Evolutionary conservation across 768 basidiomycete genomes (phyloP).

Genomic region (Arthromyces matolae): DNA sequence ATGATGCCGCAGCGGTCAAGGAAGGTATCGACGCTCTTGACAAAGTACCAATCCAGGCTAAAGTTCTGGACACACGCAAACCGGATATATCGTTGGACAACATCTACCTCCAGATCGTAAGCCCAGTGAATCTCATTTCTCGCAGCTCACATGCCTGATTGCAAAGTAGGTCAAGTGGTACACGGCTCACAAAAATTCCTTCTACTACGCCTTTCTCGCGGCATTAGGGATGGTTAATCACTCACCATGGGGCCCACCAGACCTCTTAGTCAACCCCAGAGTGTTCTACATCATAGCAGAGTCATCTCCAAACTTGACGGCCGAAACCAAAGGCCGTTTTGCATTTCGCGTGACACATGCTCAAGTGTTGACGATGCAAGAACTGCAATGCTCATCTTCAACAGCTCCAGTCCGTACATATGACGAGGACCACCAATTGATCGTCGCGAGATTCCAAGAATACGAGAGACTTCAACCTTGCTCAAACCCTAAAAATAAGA

Average conservation of each 20-base stretch:
- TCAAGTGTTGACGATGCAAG: not conserved
- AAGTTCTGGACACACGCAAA: not conserved
- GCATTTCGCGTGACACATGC: not conserved
- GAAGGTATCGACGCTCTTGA: not conserved
- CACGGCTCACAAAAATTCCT: not conserved
- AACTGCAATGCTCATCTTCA: not conserved
- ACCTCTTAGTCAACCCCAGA: not conserved
- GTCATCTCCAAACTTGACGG: not conserved
- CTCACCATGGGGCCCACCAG: not conserved
- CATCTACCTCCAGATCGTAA: not conserved
- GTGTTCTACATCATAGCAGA: not conserved
- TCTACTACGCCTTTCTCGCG: not conserved
- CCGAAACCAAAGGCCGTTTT: not conserved
- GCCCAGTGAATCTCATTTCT: too few species aligned
- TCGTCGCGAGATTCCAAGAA: not conserved
- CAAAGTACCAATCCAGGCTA: not conserved
- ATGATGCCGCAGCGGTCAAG: not conserved
- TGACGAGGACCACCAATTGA: not conserved
- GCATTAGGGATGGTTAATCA: not conserved
- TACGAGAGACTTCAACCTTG: not conserved
- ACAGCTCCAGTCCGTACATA: not conserved
- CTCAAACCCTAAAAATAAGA: not conserved
- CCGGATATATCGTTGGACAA: not conserved
- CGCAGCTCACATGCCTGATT: not conserved
- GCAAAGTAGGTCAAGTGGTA: not conserved